Evolutionary conservation across 306 rosid genomes (phyloP).

Genomic region (Cicer yamashitae): DNA sequence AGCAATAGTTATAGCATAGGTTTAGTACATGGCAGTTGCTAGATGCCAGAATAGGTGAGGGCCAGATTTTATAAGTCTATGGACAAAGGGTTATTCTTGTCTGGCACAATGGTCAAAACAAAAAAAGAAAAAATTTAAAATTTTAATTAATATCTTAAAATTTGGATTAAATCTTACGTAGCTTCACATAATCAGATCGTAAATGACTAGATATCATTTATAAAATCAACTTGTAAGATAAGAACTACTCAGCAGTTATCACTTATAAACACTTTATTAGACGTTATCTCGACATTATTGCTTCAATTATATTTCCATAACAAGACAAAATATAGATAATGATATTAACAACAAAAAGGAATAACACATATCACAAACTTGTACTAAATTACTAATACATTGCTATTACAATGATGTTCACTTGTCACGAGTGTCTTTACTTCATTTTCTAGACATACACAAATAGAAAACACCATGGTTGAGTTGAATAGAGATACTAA

Average conservation of each 20-base stretch:
- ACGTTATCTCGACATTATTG: no score
- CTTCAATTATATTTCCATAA: neutral
- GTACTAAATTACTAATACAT: neutral
- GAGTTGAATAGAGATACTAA: no score
- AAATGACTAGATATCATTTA: no score
- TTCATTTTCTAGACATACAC: neutral
- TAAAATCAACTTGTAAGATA: no score
- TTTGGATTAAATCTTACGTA: no score
- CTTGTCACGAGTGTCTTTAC: neutral
- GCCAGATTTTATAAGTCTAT: neutral
- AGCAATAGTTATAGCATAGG: no score
- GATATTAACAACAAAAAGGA: neutral
- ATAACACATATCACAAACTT: neutral
- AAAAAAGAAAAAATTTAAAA: neutral
- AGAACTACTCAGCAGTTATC: no score
- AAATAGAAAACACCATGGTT: no score
- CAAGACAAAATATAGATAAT: no score
- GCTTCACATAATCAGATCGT: no score
- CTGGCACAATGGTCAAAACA: neutral
- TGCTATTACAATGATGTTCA: neutral
- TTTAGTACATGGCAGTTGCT: neutral
- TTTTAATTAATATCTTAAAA: neutral
- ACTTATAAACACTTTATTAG: no score
- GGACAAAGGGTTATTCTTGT: neutral
- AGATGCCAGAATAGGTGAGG: neutral